A percentile compares a stretch with the other conserved stretches of the same genome.
Evolutionary conservation across 78 protist genomes (phyloP).

Genomic region (Dictyostelium brefeldianum): DNA sequence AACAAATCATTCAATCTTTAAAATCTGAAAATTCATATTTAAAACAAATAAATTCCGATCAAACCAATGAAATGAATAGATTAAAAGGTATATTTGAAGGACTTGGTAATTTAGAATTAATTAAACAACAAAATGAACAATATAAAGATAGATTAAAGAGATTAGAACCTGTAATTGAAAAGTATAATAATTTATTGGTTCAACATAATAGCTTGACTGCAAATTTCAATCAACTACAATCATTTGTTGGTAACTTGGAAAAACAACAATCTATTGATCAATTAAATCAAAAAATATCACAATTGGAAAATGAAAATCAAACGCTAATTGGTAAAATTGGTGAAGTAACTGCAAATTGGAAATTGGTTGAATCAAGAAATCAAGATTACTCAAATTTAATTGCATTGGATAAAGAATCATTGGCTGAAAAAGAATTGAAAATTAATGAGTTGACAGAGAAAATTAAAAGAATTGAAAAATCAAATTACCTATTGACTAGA

Average conservation of each 20-base stretch:
- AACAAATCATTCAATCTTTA: constrained; percentile 50
- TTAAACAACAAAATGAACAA: constrained; percentile 29
- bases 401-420: background rate
- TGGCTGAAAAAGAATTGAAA: background rate
- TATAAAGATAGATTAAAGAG: constrained; percentile 35
- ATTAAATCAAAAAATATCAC: constrained; percentile 31
- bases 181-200: constrained; percentile 20
- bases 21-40: constrained; percentile 36
- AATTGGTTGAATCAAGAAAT: constrained; percentile 41
- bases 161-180: constrained; percentile 7
- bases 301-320: constrained; percentile 45
- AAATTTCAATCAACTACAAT: constrained; percentile 6
- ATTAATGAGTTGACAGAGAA: constrained; percentile 28
- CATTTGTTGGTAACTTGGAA: background rate
- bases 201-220: background rate
- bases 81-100: background rate
- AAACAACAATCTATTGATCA: background rate
- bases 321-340: constrained; percentile 41
- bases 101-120: constrained; percentile 50
- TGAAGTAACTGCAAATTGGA: constrained; percentile 27
- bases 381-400: background rate
- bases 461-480: constrained; percentile 13
- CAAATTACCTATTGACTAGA: constrained; percentile 27
- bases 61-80: background rate
- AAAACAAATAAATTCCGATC: constrained; percentile 10